phyloP scores from a whole-genome alignment of 208 protist species.

The Trypanosoma grayi region DNA sequence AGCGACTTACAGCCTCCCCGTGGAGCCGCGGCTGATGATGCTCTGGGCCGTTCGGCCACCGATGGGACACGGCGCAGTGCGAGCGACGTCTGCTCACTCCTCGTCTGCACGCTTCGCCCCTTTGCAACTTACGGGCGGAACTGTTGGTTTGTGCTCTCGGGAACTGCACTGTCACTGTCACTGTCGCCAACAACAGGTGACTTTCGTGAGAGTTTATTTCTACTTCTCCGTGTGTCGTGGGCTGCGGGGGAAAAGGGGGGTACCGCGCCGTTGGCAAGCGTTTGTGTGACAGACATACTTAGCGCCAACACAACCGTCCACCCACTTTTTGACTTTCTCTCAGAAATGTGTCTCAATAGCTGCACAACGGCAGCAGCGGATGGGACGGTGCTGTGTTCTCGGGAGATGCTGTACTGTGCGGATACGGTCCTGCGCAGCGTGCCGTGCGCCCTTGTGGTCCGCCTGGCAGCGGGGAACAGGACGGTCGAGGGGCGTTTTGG shows the following conservation, averaged over 20 bases:
- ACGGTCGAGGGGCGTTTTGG: background rate
- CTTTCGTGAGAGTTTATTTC: constrained; percentile 7
- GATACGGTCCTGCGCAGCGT: background rate
- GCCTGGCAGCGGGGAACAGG: background rate
- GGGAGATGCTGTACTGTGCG: constrained; percentile 16
- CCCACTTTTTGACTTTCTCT: constrained; percentile 20
- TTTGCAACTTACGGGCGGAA: constrained; percentile 7
- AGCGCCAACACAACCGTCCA: background rate
- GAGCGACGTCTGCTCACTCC: background rate
- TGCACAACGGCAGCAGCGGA: background rate
- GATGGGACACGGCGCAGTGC: background rate
- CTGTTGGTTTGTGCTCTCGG: constrained; percentile 12
- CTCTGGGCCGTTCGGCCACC: background rate
- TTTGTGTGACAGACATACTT: constrained; percentile 10
- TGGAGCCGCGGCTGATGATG: background rate
- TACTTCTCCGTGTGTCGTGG: constrained; percentile 14
- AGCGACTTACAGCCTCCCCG: constrained; percentile 5
- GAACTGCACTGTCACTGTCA: background rate
- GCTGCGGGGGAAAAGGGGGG: background rate
- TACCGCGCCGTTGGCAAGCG: background rate
- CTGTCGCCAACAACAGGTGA: background rate
- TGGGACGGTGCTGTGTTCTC: background rate
- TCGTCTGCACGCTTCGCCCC: constrained; percentile 6
- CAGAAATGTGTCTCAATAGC: background rate
- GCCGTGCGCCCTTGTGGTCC: constrained; percentile 2